Base-by-base conservation (phyloP, 768 basidiomycete species). In the Boletus barrowsii region DNA sequence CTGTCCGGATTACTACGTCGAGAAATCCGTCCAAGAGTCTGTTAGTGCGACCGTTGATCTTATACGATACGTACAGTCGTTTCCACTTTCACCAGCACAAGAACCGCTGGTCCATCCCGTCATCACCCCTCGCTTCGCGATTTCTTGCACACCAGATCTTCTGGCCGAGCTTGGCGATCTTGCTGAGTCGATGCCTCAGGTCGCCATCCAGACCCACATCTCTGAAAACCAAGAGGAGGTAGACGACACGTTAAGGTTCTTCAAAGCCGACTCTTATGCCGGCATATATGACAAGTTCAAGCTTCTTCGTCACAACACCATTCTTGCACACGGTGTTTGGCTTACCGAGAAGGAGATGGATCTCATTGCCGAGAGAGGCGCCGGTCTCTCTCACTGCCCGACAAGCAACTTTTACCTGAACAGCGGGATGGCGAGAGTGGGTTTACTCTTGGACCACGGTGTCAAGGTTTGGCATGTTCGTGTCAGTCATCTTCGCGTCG, bases 71-170 rank as follows among this genome's bases (percentile, higher is more conserved):
- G 86, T 97, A 63, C 81, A 81, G 37, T 66, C 78, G 5, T 72
- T 92, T 46, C 69, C 80, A 3, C 65, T 68, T 10, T 62, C 72
- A 22, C 58, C 64, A 24, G 57, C 62, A 24, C 64, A 67, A 43
- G 74, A 78, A 53, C 77, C 83, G 2, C 82, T 95, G 8, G 88
- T 98, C 10, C 89, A 90, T 52, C 96, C 96, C 5, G 84, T 93
- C 63, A 73, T 98, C 41, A 98, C 96, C 0, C 96, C 96, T 14
- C 89, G 96, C n/a, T 98, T 98, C 69, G 96, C 96, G 22, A 88
- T 98, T 54, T 86, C 90, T 11, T 96, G 93, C 71, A 84, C 93
- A 0, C 69, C 77, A 13, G 73, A 80, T n/a, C 82, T 95, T 30
- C 78, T 98, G 47, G 44, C 64, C 1, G 70, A 73, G 5, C 76